Evolutionary conservation across 2,329 filamentous ascomycete genomes (phyloP), one percentile per base, ranked within the genome.

Genomic region (Pyrenophora seminiperda): DNA sequence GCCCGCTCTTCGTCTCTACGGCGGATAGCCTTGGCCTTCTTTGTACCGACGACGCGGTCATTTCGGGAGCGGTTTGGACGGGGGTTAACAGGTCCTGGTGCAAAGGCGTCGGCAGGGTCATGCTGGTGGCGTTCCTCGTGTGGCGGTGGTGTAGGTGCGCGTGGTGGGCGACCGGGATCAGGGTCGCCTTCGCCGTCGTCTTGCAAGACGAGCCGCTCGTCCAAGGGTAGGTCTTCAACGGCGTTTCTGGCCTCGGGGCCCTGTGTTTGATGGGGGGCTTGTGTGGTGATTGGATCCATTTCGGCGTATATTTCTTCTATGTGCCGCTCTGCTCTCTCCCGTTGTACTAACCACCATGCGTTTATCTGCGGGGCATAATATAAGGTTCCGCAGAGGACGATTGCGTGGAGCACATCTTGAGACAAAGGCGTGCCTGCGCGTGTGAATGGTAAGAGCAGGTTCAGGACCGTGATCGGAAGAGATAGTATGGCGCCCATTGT

Each of bases 11-110:
- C 71, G 50, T 80, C 76, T 46, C 70, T 70, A 14, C 76, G 72
- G 0, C 76, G 76, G 6, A 80, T 68, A 2, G 75, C 76, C 45
- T 77, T 78, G 2, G 77, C 77, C 58, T 80, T 80, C 55, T 80
- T 80, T 9, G 77, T 74, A 45, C 78, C 78, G 17, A 80, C 70
- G 13, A 59, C 56, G 50, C 70, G 67, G 47, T 66, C 53, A 29
- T 65, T 39, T 62, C 14, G 33, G 15, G 33, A 17, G 17, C 58
- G 40, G 30, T 56, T 40, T 4, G 48, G 48, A 36, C 38, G 49
- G 15, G 49, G 47, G 39, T 73, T 58, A 5, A 72, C 74, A 1
- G 73, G 73, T 5, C 73, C 75, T 1, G 48, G 48, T 2, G 48
- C 48, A 27, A 51, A 51, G 1, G 71, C 55, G 14, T 67, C 62